Percentiles rank a stretch among this genome's conserved stretches.
Conservation (phyloP, 164 flowering plant genomes). For the Dillenia suffruticosa region DNA sequence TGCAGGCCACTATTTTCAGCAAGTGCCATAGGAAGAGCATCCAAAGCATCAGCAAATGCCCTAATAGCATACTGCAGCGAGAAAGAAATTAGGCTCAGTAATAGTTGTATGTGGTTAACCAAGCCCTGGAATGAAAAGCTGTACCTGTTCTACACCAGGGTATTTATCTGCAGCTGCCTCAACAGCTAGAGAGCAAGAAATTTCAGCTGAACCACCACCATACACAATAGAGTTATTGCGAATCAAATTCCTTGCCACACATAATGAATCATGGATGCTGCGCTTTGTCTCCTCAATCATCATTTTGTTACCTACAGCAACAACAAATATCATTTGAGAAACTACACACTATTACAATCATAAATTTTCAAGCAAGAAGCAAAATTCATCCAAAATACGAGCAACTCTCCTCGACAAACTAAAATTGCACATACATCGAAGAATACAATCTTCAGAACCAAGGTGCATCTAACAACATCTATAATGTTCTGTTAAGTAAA, state of each 20-base stretch:
- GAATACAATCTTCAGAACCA: too few species aligned
- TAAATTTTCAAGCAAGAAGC: too few species aligned
- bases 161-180: conserved; percentile 93
- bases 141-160: conserved; percentile 99
- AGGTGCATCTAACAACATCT: too few species aligned
- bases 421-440: too few species aligned
- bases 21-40: conserved; percentile 94
- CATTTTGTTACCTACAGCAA: conserved; percentile 90
- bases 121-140: background rate
- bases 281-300: conserved; percentile 99
- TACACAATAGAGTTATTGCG: conserved; percentile 93
- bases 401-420: too few species aligned
- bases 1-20: conserved; percentile 99
- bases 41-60: conserved; percentile 96
- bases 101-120: background rate
- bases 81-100: background rate
- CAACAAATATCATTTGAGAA: conserved; percentile 8
- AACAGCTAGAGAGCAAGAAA: conserved; percentile 92
- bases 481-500: too few species aligned
- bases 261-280: conserved; percentile 92
- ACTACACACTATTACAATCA: too few species aligned
- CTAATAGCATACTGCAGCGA: conserved; percentile 86
- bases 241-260: conserved; percentile 93
- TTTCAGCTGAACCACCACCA: conserved; percentile 99
- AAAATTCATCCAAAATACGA: too few species aligned